Conservation (phyloP, 1,139 yeast genomes). For the Yamadazyma jaroonii region DNA sequence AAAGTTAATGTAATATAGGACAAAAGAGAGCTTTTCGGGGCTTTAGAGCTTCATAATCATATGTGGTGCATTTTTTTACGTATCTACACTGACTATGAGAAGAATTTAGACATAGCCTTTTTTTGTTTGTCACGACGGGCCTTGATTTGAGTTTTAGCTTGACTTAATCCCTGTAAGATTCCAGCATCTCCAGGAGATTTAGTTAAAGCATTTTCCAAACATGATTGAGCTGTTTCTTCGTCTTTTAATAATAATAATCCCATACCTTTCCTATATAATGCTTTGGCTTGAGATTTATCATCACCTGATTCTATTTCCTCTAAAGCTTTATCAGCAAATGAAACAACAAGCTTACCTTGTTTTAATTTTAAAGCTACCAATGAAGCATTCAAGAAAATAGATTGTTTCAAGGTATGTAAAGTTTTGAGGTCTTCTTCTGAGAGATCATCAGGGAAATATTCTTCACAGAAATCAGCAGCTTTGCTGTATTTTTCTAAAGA, state of each 20-base stretch:
- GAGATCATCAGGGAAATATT: conserved; percentile 72
- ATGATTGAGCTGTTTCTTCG: conserved; percentile 67
- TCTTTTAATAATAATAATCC: conserved; percentile 66
- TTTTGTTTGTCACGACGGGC: conserved; percentile 67
- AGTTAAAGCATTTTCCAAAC: conserved; percentile 63
- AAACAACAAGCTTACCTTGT: conserved; percentile 53
- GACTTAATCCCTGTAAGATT: conserved; percentile 62
- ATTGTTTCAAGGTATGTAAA: conserved; percentile 53
- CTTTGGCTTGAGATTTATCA: conserved; percentile 69
- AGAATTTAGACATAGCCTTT: conserved; percentile 84
- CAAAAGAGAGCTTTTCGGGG: too few species aligned
- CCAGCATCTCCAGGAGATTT: conserved; percentile 75
- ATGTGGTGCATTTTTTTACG: too few species aligned
- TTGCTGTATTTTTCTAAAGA: conserved; percentile 71
- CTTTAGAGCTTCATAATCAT: too few species aligned
- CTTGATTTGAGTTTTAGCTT: conserved; percentile 53
- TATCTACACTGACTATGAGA: conserved; percentile 19
- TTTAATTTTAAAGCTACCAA: conserved; percentile 69
- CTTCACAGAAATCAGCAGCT: conserved; percentile 65
- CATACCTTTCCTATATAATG: conserved; percentile 79
- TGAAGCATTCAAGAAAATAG: conserved; percentile 70
- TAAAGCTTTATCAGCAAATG: conserved; percentile 65
- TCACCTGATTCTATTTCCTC: conserved; percentile 56
- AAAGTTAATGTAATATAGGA: too few species aligned
- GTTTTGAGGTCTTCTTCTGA: conserved; percentile 50